phyloP scores from a whole-genome alignment of 306 rosid species.

The Amphicarpaea edgeworthii region DNA sequence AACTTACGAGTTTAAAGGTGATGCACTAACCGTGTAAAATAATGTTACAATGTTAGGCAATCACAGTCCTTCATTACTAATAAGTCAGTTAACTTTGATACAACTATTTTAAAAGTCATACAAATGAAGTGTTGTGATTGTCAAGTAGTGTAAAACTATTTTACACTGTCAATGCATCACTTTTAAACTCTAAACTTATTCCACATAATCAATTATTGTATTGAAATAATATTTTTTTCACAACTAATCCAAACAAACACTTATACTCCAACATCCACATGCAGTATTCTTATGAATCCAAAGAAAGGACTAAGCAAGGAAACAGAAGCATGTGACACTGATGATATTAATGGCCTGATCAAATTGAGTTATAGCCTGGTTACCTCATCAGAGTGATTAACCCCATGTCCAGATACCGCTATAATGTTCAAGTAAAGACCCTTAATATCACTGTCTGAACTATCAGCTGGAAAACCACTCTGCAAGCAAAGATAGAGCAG shows the following conservation, averaged over 20 bases:
- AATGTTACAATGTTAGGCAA: no score
- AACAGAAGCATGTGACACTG: neutral
- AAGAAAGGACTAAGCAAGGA: neutral
- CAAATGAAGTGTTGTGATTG: no score
- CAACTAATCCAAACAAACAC: neutral
- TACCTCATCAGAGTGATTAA: constrained; percentile 58
- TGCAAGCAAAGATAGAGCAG: constrained; percentile 55
- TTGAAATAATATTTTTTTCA: neutral
- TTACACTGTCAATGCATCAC: no score
- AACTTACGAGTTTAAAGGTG: no score
- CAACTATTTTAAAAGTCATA: no score
- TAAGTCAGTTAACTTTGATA: no score
- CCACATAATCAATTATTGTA: neutral
- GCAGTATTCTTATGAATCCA: neutral
- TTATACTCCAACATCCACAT: constrained; percentile 9
- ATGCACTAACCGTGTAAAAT: no score
- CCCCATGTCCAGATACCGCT: constrained; percentile 50
- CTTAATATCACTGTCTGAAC: constrained; percentile 58
- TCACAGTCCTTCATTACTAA: no score
- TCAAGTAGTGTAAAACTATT: no score
- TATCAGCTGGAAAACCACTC: constrained; percentile 58
- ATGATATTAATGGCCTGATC: neutral
- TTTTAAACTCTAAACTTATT: neutral
- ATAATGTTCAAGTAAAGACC: constrained; percentile 55
- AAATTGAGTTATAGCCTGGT: constrained; percentile 22